Percentiles rank a stretch among this genome's conserved stretches.
phyloP scores from a whole-genome alignment of 768 basidiomycete genomes.

The Fomitopsis pulvina region DNA sequence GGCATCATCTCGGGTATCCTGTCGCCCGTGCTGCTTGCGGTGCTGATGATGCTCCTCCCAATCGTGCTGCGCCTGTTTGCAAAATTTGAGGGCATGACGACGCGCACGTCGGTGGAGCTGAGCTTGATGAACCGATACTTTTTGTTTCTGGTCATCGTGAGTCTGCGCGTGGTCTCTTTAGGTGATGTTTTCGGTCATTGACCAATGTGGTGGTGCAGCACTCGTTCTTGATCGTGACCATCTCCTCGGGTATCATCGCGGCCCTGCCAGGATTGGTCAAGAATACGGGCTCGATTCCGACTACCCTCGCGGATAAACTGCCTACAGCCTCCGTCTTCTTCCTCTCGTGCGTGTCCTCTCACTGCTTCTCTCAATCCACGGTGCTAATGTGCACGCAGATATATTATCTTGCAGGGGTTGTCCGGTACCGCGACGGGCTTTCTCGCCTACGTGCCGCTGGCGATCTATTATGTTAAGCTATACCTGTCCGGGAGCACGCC shows the following conservation, averaged over 20 bases:
- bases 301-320: conserved; percentile 67
- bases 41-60: conserved; percentile 87
- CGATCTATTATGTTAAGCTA: conserved; percentile 88
- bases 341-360: conserved; percentile 51
- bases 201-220: conserved; percentile 43
- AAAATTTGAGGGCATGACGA: conserved; percentile 86
- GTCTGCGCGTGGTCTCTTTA: conserved; percentile 19
- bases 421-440: conserved; percentile 76
- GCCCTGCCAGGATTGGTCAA: conserved; percentile 56
- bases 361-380: background rate
- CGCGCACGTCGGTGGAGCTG: conserved; percentile 75
- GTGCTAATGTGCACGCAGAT: conserved; percentile 35
- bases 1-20: conserved; percentile 88
- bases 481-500: conserved; percentile 86
- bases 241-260: conserved; percentile 77
- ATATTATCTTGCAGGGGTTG: conserved; percentile 76
- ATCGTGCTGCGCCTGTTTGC: conserved; percentile 77
- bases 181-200: background rate
- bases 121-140: conserved; percentile 91
- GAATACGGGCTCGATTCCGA: conserved; percentile 65
- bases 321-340: conserved; percentile 88
- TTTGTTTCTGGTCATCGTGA: conserved; percentile 84
- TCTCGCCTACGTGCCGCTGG: conserved; percentile 65
- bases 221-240: conserved; percentile 86
- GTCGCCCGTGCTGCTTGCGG: conserved; percentile 79